Percentiles rank a stretch among this genome's conserved stretches.
phyloP scores from a whole-genome alignment of 352 stramenopile species.

The Elongisporangium prolatum region DNA sequence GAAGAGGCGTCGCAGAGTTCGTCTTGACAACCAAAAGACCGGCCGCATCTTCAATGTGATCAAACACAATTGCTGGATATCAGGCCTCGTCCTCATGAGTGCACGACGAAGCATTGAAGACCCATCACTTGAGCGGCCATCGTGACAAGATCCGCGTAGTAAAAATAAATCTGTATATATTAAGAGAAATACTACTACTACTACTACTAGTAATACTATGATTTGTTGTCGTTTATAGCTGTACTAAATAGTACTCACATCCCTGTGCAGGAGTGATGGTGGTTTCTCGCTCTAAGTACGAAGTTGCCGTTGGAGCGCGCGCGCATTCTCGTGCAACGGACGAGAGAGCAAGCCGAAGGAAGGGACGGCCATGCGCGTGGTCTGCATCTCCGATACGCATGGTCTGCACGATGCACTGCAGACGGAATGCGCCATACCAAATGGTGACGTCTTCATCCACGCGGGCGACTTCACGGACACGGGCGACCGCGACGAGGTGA shows the following conservation, averaged over 20 bases:
- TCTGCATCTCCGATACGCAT: constrained; percentile 78
- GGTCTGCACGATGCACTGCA: constrained; percentile 64
- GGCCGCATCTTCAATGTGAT: constrained; percentile 63
- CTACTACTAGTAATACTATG: too few species aligned
- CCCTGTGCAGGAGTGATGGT: too few species aligned
- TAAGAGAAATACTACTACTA: too few species aligned
- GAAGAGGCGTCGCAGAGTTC: constrained; percentile 64
- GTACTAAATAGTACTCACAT: too few species aligned
- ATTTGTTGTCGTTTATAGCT: too few species aligned
- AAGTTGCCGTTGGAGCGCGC: too few species aligned
- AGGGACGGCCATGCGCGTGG: constrained; percentile 40
- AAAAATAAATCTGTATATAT: too few species aligned
- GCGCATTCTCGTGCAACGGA: too few species aligned
- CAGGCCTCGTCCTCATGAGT: constrained; percentile 73
- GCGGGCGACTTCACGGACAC: constrained; percentile 89
- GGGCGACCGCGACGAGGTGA: constrained; percentile 46
- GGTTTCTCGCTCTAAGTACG: too few species aligned
- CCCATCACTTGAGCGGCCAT: constrained; percentile 56
- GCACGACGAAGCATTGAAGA: constrained; percentile 82
- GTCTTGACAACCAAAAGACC: constrained; percentile 47
- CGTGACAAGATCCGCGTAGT: constrained; percentile 57
- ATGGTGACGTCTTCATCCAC: constrained; percentile 84
- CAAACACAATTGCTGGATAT: constrained; percentile 62
- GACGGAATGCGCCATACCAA: constrained; percentile 23
- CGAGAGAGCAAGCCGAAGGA: too few species aligned